A percentile compares a stretch with the other conserved stretches of the same genome.
These are phyloP conservation scores for Prunus campanulata DNA, from an alignment of 306 rosid genomes.

Conservation along the genomic window DNA sequence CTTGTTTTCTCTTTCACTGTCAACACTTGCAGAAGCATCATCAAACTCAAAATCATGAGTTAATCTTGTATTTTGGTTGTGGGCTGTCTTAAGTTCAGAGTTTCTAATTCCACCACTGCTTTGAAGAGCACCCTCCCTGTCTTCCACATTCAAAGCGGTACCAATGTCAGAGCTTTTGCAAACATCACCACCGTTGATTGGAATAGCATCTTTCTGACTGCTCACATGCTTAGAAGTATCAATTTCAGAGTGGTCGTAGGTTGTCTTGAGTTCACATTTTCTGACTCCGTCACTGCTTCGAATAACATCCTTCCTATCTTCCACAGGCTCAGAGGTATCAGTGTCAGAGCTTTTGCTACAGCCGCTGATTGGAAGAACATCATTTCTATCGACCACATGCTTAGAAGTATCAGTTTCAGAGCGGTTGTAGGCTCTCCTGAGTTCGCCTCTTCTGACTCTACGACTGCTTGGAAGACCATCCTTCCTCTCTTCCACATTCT, in stretches of 20 bases:
- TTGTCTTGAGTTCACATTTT: background rate
- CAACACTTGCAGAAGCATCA: background rate
- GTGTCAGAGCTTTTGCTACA: background rate
- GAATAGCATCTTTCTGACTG: background rate
- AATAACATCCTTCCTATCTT: background rate
- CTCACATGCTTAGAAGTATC: background rate
- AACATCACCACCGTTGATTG: background rate
- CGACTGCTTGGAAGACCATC: background rate
- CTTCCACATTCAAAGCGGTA: background rate
- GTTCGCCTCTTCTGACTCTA: background rate
- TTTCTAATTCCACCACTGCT: background rate
- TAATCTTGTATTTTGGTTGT: background rate
- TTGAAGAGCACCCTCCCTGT: background rate
- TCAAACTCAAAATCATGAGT: background rate
- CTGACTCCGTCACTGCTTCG: background rate
- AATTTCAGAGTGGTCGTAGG: background rate
- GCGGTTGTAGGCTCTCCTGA: background rate
- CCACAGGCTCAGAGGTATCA: background rate
- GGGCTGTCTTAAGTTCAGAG: background rate
- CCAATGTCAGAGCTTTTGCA: background rate
- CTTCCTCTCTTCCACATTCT: background rate
- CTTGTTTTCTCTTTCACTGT: background rate
- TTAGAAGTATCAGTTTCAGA: background rate
- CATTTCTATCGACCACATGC: background rate
- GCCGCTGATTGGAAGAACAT: background rate